Evolutionary conservation across 371 early-diverging fungal species (phyloP).

Genomic region (Synchytrium microbalum): DNA sequence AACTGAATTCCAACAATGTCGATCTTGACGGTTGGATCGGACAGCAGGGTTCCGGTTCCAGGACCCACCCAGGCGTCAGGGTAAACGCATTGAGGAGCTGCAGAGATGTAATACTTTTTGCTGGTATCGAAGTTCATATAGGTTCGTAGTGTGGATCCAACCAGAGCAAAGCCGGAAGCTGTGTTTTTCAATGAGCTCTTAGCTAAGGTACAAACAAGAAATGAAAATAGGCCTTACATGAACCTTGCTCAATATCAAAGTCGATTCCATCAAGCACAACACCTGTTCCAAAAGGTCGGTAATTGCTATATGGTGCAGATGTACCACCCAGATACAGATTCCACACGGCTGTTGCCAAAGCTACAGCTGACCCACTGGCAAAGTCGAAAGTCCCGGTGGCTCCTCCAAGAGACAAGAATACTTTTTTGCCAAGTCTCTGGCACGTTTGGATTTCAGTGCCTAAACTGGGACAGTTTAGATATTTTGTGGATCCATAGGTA

Average conservation of each 20-base stretch:
- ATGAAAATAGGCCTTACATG: conserved; percentile 8
- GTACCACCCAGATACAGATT: conserved; percentile 25
- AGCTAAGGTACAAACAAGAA: too few relatives aligned
- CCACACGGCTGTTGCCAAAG: conserved; percentile 16
- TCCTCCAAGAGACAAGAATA: conserved; percentile 23
- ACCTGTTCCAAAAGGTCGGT: conserved; percentile 21
- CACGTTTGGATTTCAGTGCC: conserved; percentile 19
- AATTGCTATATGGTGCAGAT: conserved; percentile 6
- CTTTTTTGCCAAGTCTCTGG: conserved; percentile 17
- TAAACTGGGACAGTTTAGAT: conserved; percentile 11
- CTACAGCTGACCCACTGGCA: not conserved
- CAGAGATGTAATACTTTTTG: conserved; percentile 6
- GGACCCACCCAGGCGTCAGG: conserved; percentile 14
- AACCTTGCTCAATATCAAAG: conserved; percentile 19
- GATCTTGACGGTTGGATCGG: not conserved
- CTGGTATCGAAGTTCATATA: not conserved
- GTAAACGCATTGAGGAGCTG: conserved; percentile 14
- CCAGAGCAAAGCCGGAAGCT: not conserved
- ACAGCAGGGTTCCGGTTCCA: not conserved
- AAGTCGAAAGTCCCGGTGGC: not conserved
- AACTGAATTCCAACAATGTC: not conserved
- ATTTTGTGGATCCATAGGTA: conserved; percentile 11
- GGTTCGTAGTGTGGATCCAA: not conserved
- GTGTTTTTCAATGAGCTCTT: too few relatives aligned
- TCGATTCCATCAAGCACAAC: conserved; percentile 24